Percentiles rank a stretch among this genome's conserved stretches.
phyloP scores from a whole-genome alignment of 192 early-diverging fungal species.

The Backusella circina region DNA sequence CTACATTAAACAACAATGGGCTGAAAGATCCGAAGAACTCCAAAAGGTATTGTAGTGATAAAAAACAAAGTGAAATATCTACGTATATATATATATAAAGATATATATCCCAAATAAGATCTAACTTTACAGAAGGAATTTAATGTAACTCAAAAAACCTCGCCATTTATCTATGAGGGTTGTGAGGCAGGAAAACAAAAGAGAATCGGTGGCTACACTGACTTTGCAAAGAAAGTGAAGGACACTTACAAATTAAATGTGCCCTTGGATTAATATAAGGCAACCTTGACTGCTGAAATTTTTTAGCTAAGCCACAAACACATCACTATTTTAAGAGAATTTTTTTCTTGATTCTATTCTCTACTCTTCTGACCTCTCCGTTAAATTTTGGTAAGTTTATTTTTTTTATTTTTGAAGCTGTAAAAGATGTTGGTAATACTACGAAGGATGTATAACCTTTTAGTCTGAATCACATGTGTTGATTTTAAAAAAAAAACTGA shows the following conservation, averaged over 20 bases:
- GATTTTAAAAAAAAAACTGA: slow-evolving; percentile 7
- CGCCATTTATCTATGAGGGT: slow-evolving; percentile 49
- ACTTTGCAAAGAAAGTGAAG: slow-evolving; percentile 30
- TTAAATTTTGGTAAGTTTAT: background rate
- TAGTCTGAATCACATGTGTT: slow-evolving; percentile 5
- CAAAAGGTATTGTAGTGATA: slow-evolving; percentile 9
- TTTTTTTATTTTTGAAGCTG: background rate
- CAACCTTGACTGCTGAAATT: background rate
- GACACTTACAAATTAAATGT: slow-evolving; percentile 5
- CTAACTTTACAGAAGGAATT: slow-evolving; percentile 9
- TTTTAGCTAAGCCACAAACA: background rate
- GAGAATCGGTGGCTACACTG: slow-evolving; percentile 41
- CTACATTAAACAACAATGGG: slow-evolving; percentile 28
- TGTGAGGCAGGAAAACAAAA: slow-evolving; percentile 28
- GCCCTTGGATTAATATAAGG: slow-evolving; percentile 2
- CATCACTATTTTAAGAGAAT: background rate
- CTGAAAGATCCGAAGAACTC: slow-evolving; percentile 19
- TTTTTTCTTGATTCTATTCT: background rate
- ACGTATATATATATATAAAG: background rate
- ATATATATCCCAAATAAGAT: background rate
- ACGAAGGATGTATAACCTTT: background rate
- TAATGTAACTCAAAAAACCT: slow-evolving; percentile 32
- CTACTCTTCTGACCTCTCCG: background rate
- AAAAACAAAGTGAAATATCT: background rate
- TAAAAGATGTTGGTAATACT: background rate